phyloP scores from a whole-genome alignment of 306 rosid species.

The Acacia acuminata region DNA sequence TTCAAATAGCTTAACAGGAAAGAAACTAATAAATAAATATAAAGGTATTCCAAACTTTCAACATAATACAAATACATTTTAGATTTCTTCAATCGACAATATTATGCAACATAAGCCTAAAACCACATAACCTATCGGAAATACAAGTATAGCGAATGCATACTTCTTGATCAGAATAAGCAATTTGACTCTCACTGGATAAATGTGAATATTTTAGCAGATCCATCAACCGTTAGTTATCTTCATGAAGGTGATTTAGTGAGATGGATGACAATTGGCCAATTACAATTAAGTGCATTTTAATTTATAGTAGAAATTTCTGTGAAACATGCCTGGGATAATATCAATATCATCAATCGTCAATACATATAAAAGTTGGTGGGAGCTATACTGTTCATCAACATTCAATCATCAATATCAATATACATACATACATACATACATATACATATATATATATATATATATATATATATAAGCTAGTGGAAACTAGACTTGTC shows the following conservation, averaged over 20 bases:
- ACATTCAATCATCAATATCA: background rate
- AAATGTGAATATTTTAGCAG: background rate
- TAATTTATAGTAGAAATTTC: background rate
- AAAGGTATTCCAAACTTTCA: background rate
- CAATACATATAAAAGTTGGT: background rate
- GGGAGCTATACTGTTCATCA: background rate
- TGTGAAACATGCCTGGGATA: background rate
- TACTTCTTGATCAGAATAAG: slow-evolving; percentile 9
- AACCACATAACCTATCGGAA: background rate
- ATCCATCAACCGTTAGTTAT: background rate
- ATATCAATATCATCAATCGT: background rate
- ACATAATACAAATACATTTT: background rate
- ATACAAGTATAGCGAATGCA: background rate
- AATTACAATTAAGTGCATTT: background rate
- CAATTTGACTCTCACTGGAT: slow-evolving; percentile 16
- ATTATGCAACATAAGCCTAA: background rate
- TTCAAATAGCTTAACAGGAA: background rate
- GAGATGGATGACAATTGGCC: background rate
- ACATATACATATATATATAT: too few relatives aligned
- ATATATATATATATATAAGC: background rate
- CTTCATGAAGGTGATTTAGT: background rate
- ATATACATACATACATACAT: too few relatives aligned
- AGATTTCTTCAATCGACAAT: background rate
- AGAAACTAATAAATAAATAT: background rate
- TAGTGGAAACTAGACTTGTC: background rate